phyloP scores from a whole-genome alignment of 768 basidiomycete genomes.

The Termitomyces sp. region DNA sequence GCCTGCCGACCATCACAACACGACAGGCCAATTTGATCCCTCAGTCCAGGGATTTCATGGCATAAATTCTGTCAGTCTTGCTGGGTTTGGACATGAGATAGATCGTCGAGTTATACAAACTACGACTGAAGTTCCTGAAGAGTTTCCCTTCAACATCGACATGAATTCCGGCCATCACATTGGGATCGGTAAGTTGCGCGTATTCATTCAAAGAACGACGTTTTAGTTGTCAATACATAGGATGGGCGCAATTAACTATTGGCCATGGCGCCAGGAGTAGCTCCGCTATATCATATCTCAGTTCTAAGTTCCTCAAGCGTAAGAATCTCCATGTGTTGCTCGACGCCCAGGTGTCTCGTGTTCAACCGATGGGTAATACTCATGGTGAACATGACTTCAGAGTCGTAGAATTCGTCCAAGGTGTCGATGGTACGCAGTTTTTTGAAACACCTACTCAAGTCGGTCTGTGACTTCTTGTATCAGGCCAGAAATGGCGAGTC shows the following conservation, averaged over 20 bases:
- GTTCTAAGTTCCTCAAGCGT: constrained; percentile 16
- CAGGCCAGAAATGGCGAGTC: constrained; percentile 2
- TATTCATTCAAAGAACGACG: too few species aligned
- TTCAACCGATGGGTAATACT: too few species aligned
- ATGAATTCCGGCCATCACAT: constrained; percentile 18
- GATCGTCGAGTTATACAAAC: constrained; percentile 31
- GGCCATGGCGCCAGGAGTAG: constrained; percentile 12
- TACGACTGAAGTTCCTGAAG: constrained; percentile 26
- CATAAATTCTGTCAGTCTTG: constrained; percentile 22
- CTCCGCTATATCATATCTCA: constrained; percentile 17
- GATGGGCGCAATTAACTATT: constrained; percentile 11
- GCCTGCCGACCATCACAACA: constrained; percentile 27
- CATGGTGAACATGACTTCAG: not conserved
- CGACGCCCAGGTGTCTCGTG: constrained; percentile 19
- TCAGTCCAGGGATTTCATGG: constrained; percentile 20
- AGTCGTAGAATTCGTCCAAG: not conserved
- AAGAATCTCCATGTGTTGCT: constrained; percentile 24
- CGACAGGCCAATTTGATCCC: constrained; percentile 24
- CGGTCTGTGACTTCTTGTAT: not conserved
- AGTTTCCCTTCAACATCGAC: constrained; percentile 8
- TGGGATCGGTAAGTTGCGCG: constrained; percentile 31
- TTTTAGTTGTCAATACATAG: too few species aligned
- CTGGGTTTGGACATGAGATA: constrained; percentile 20
- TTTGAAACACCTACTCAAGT: too few species aligned
- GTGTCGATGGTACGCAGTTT: not conserved